Conservation (phyloP, 257 asterid species). For the Solanum arcanum region DNA sequence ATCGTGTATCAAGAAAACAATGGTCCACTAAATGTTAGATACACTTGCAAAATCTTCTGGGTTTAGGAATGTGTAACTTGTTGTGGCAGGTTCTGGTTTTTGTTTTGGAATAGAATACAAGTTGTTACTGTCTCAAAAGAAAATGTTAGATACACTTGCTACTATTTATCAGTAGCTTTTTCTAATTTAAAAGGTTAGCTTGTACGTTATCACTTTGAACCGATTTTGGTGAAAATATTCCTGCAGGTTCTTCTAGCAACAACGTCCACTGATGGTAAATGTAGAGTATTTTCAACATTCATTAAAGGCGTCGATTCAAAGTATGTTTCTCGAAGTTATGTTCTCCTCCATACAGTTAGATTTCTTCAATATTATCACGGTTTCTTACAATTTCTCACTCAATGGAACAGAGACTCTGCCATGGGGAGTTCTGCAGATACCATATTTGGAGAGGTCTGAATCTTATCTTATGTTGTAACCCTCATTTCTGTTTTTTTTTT, state of each 20-base stretch:
- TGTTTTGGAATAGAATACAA: too few species aligned
- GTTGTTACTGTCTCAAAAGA: too few species aligned
- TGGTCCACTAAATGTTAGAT: background rate
- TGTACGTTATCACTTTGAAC: background rate
- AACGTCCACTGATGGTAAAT: conserved; percentile 96
- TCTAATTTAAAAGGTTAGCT: background rate
- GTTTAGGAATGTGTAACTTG: too few species aligned
- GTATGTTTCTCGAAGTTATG: conserved; percentile 30
- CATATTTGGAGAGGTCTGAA: conserved; percentile 87
- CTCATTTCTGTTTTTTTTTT: background rate
- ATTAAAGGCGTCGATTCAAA: conserved; percentile 90
- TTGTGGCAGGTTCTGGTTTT: too few species aligned
- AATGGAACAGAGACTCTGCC: conserved; percentile 39
- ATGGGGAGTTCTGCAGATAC: conserved; percentile 52
- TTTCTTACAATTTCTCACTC: conserved; percentile 9
- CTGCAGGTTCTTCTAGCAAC: conserved; percentile 82
- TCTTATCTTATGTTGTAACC: conserved; percentile 1
- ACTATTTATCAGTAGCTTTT: background rate
- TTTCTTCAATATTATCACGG: background rate
- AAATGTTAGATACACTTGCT: background rate
- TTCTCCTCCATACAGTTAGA: conserved; percentile 1
- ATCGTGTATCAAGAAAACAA: background rate
- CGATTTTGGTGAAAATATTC: background rate
- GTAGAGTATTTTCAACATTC: conserved; percentile 93
- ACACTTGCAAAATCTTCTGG: background rate